Base-by-base conservation (phyloP, 2,329 filamentous ascomycete genomes). In the Colletotrichum sp. region DNA sequence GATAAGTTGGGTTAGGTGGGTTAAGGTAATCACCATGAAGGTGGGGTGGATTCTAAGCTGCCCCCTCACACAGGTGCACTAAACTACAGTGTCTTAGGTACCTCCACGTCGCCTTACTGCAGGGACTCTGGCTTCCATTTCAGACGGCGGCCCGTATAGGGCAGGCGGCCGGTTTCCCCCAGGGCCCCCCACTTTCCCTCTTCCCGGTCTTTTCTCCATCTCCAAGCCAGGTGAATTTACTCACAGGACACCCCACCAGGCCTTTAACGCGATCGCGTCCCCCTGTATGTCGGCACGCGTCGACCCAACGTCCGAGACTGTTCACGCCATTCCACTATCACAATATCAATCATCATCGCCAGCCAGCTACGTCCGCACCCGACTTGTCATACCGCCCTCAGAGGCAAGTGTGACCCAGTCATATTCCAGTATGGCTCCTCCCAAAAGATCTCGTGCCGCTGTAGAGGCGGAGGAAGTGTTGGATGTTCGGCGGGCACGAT, bases 371-470 rank as follows among this genome's bases (percentile, higher is more conserved):
- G 44, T 52, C 44, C 44, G 44, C 44, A 52, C 9, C 16, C n/a
- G 34, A 24, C n/a, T 24, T 39, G 52, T n/a, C 52, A 26, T 18
- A 39, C 16, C 30, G 34, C 60, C 60, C 12, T 21, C 34, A 26
- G 7, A 71, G 59, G 44, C 44, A 71, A 64, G 39, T n/a, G 65
- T 26, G 57, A n/a, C 30, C 21, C 26, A 57, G 32, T 16, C 12
- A 30, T 69, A 72, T 36, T 62, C 69, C 32, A 44, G 21, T 63
- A 85, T 85, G 83, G 77, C 81, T 63, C 79, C 81, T 7, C 69
- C 80, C 28, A 91, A 91, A 81, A 87, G 89, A 78, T 83, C 85
- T 26, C 85, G 86, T 59, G 84, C 79, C 66, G 82, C 79, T 8
- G 80, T 83, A 52, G 83, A 85, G 18, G 80, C 83, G 67, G 70